phyloP scores from a whole-genome alignment of 106 monocot species.

The Allium fistulosum region DNA sequence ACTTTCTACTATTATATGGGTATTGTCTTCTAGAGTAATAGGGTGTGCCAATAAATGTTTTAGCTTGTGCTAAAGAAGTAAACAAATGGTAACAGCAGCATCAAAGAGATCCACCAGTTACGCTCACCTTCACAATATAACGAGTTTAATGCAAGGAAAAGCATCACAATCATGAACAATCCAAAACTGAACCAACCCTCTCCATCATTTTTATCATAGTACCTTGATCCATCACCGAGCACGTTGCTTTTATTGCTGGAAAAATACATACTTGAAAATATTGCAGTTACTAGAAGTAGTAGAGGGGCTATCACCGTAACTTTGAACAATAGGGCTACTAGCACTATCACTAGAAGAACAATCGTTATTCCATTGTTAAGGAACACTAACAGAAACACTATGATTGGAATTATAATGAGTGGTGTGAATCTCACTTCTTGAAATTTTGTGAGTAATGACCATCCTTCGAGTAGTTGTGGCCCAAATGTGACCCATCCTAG shows the following conservation, averaged over 20 bases:
- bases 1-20: too few species aligned
- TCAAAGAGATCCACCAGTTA: slow-evolving; percentile 7
- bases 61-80: slow-evolving; percentile 3
- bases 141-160: not conserved
- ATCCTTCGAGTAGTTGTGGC: not conserved
- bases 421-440: not conserved
- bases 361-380: not conserved
- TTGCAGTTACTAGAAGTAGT: not conserved
- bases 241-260: not conserved
- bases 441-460: not conserved
- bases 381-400: not conserved
- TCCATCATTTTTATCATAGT: not conserved
- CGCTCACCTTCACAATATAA: slow-evolving; percentile 9
- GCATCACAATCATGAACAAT: slow-evolving; percentile 3
- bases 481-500: not conserved
- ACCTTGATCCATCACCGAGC: not conserved
- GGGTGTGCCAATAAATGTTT: not conserved
- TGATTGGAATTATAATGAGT: not conserved
- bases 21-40: too few species aligned
- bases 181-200: slow-evolving; percentile 5
- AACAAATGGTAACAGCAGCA: slow-evolving; percentile 1
- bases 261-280: not conserved
- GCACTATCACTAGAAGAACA: not conserved
- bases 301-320: slow-evolving; percentile 1
- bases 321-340: not conserved